These are phyloP conservation scores for Globisporangium recalcitrans DNA, from an alignment of 352 stramenopile species.

Conservation along the genomic window DNA sequence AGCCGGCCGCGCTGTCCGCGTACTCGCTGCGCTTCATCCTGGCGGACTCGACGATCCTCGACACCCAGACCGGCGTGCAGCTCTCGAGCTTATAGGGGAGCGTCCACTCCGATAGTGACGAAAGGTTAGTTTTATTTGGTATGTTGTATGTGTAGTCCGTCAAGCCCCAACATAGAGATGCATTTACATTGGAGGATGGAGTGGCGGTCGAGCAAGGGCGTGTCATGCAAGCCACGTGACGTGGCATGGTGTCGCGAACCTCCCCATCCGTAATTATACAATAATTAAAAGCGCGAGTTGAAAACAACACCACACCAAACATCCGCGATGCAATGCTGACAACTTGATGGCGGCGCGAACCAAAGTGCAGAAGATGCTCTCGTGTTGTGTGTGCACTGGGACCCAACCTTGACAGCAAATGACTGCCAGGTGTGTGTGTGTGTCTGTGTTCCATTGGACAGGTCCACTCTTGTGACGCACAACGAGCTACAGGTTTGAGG, in stretches of 20 bases:
- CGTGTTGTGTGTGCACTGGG: too few relatives aligned
- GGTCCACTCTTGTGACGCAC: too few relatives aligned
- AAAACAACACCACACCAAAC: background rate
- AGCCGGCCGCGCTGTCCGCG: slow-evolving; percentile 41
- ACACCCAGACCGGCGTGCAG: slow-evolving; percentile 52
- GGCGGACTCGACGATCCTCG: slow-evolving; percentile 66
- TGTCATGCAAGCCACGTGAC: too few relatives aligned
- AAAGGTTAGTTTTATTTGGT: slow-evolving; percentile 3
- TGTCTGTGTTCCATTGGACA: too few relatives aligned
- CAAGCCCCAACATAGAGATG: background rate
- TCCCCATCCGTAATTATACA: background rate
- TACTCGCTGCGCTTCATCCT: slow-evolving; percentile 83
- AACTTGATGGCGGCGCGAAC: background rate
- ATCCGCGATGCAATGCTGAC: background rate
- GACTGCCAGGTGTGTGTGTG: too few relatives aligned
- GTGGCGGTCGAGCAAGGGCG: background rate
- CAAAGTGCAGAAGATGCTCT: background rate
- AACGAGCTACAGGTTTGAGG: too few relatives aligned
- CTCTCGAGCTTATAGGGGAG: slow-evolving; percentile 7
- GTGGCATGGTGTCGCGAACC: background rate
- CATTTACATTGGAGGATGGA: slow-evolving; percentile 2
- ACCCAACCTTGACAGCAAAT: too few relatives aligned
- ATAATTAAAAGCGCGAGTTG: background rate
- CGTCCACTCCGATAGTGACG: background rate
- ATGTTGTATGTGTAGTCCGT: slow-evolving; percentile 1